Conservation (phyloP, 2,329 filamentous ascomycete genomes). For the Microcyclospora tardicrescens region DNA sequence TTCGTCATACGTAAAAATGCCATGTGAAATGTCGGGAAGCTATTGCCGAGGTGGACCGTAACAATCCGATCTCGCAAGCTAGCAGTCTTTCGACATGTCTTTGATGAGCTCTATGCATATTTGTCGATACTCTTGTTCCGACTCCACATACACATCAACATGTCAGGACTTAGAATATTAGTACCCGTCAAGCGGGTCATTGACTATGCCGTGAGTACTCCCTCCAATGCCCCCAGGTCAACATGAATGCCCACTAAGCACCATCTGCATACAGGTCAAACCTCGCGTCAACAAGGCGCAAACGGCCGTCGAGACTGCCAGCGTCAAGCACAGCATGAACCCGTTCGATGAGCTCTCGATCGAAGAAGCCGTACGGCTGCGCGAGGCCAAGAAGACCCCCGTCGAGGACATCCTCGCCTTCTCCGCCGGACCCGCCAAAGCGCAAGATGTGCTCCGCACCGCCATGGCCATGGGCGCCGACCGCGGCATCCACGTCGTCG, state of each 20-base stretch:
- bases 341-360: constrained; percentile 97
- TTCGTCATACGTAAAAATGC: too few species aligned
- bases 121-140: too few species aligned
- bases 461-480: constrained; percentile 99
- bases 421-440: constrained; percentile 76
- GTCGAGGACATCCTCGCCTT: constrained; percentile 88
- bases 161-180: constrained; percentile 40
- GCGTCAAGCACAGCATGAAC: constrained; percentile 97
- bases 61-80: too few species aligned
- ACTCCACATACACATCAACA: constrained; percentile 13
- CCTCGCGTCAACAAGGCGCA: constrained; percentile 56
- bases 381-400: constrained; percentile 57
- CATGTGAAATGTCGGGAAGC: too few species aligned
- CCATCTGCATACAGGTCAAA: constrained; percentile 42
- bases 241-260: constrained; percentile 1
- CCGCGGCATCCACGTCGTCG: constrained; percentile 65
- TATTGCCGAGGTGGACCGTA: too few species aligned
- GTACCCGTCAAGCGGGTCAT: constrained; percentile 46
- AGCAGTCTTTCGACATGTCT: too few species aligned
- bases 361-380: constrained; percentile 89
- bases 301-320: constrained; percentile 81
- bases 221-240: constrained; percentile 2
- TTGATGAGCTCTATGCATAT: too few species aligned
- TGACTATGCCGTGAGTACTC: constrained; percentile 40
- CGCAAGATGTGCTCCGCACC: constrained; percentile 77